Evolutionary conservation across 768 basidiomycete species (phyloP).

Genomic region (Kwoniella dendrophila): DNA sequence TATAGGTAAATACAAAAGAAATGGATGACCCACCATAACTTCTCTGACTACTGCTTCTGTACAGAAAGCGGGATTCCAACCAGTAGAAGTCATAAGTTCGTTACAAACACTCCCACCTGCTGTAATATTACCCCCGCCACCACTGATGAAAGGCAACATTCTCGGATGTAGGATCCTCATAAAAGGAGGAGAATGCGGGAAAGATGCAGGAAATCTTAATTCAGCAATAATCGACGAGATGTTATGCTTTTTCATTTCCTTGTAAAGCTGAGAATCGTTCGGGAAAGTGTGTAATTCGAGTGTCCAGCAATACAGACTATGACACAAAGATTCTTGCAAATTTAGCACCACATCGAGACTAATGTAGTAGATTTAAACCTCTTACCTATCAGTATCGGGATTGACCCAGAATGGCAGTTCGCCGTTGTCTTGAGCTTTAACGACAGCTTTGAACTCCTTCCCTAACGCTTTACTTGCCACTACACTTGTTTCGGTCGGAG

Average conservation of each 20-base stretch:
- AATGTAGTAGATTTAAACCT: background rate
- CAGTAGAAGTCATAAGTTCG: slow-evolving; percentile 40
- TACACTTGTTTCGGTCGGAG: slow-evolving; percentile 64
- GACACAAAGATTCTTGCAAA: no score
- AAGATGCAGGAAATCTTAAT: slow-evolving; percentile 68
- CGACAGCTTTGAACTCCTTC: slow-evolving; percentile 66
- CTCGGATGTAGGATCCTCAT: slow-evolving; percentile 75
- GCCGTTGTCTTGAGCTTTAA: slow-evolving; percentile 64
- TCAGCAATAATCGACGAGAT: slow-evolving; percentile 72
- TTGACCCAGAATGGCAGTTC: slow-evolving; percentile 75
- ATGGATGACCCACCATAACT: slow-evolving; percentile 29
- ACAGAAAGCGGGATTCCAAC: slow-evolving; percentile 43
- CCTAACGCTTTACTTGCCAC: slow-evolving; percentile 65
- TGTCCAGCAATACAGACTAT: slow-evolving; percentile 44
- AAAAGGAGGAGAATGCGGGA: slow-evolving; percentile 72
- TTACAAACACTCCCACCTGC: slow-evolving; percentile 43
- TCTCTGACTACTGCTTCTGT: slow-evolving; percentile 41
- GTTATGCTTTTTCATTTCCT: slow-evolving; percentile 62
- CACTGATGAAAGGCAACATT: slow-evolving; percentile 68
- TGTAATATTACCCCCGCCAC: slow-evolving; percentile 45
- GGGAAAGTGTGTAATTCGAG: slow-evolving; percentile 57
- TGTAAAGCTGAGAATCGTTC: slow-evolving; percentile 24
- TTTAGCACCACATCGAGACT: background rate
- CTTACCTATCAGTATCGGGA: slow-evolving; percentile 61
- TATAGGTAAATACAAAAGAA: background rate